Evolutionary conservation across 306 rosid species (phyloP).

Genomic region (Cucumis sativus): Cucumber_9930_V3 NC_026658.2:1451001-1451500

Average conservation of each 20-base stretch:
- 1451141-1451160: background rate
- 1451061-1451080: background rate
- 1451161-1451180: background rate
- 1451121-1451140: no score
- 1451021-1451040: background rate
- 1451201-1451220: no score
- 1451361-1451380: background rate
- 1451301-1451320: no score
- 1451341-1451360: no score
- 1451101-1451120: background rate
- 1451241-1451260: no score
- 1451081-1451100: background rate
- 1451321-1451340: no score
- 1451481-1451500: conserved; percentile 38
- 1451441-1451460: conserved; percentile 52
- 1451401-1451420: background rate
- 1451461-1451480: conserved; percentile 32
- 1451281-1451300: no score
- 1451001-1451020: background rate
- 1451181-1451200: no score
- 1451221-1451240: no score
- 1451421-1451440: conserved; percentile 30
- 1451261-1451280: no score
- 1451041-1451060: no score
- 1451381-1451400: background rate